Base-by-base conservation (phyloP, 148 eudicot genomes). In the Salicornia ramosissima region DNA sequence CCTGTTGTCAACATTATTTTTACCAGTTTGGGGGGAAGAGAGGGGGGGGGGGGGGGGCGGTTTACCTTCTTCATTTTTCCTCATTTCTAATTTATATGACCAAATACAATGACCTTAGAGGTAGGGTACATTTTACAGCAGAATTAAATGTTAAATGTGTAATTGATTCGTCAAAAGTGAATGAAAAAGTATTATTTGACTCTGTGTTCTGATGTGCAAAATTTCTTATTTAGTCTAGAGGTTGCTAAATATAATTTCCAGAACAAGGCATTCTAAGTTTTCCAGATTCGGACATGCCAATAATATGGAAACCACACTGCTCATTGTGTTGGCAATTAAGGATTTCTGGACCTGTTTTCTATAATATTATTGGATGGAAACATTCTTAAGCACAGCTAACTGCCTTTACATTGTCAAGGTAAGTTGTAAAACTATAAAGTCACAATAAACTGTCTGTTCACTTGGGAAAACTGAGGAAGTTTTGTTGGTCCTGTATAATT, bases 61-160 rank as follows among this genome's bases (percentile, higher is more conserved):
- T n/a, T n/a, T 76, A 59, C 53, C 60, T 69, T 29, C 55, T 12
- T 58, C 49, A 77, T 71, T 51, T 67, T 64, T 61, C 70, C 61
- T 53, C 64, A 68, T 61, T 63, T 56, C 58, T 77, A 69, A 77
- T 72, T 72, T 18, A 63, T 39, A 51, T 67, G 67, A 53, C 69
- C 31, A 22, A 62, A 50, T 57, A 77, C 66, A 76, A 21, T 59
- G 43, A 69, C 61, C 57, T 64, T 72, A 77, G 67, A 67, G 75
- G 57, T 78, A 62, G 74, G 69, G 39, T 45, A 14, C 59, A 28
- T 71, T 55, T 59, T 42, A 36, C 49, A 57, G 67, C 51, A 65
- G 75, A 71, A 59, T 18, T 25, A 65, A 24, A 31, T 77, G 75
- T 49, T 34, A 57, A 57, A 34, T 71, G 46, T 54, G 19, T 5